Conservation (phyloP, 2,329 filamentous ascomycete genomes). For the Fusarium longipes region DNA sequence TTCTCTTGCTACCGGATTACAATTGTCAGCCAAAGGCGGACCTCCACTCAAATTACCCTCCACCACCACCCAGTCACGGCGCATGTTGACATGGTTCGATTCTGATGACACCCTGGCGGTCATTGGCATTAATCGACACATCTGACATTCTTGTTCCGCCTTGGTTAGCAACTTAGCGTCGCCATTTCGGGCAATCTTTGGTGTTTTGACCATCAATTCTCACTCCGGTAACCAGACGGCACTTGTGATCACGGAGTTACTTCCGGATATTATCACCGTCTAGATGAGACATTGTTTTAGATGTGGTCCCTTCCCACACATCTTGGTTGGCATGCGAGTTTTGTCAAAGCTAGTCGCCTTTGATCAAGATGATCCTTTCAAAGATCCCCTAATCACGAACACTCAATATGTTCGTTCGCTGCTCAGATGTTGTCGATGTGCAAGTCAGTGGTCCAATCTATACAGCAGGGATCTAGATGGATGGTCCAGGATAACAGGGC, state of each 20-base stretch:
- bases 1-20: conserved; percentile 2
- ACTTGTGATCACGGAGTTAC: conserved; percentile 1
- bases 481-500: conserved; percentile 20
- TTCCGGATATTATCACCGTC: neutral
- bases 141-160: conserved; percentile 1
- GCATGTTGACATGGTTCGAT: conserved; percentile 34
- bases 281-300: conserved; percentile 17
- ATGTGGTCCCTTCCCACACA: conserved; percentile 5
- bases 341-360: neutral
- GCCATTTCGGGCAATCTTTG: neutral
- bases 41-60: conserved; percentile 26
- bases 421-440: conserved; percentile 33
- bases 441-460: conserved; percentile 3
- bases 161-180: neutral
- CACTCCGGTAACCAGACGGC: neutral
- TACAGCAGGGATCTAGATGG: conserved; percentile 35
- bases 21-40: conserved; percentile 23
- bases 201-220: neutral
- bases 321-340: neutral
- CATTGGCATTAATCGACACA: conserved; percentile 1
- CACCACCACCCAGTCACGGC: conserved; percentile 27
- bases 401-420: neutral
- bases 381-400: neutral
- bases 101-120: conserved; percentile 30
- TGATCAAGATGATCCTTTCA: conserved; percentile 1